phyloP scores from a whole-genome alignment of 164 flowering plant species.

The Cinnamomum chago region DNA sequence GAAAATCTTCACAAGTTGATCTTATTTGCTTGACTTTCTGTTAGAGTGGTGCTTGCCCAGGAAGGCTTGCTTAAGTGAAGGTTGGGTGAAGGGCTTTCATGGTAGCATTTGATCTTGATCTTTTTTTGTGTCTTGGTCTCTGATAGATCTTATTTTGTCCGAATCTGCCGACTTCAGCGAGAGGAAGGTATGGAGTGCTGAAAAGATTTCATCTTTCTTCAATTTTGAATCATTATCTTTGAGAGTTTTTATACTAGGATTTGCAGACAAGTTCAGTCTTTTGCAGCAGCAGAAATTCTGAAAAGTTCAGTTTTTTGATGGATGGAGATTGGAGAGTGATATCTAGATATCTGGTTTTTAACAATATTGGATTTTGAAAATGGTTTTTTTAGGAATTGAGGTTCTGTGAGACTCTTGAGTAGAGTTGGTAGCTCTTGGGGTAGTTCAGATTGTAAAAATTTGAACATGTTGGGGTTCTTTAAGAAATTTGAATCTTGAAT shows the following conservation, averaged over 20 bases:
- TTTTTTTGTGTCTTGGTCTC: background rate
- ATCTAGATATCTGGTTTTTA: constrained; percentile 7
- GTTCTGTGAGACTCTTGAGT: too few species aligned
- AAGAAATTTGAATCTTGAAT: background rate
- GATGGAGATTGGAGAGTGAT: background rate
- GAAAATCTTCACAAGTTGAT: too few species aligned
- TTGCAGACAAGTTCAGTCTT: background rate
- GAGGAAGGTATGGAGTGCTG: constrained; percentile 18
- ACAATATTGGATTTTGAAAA: constrained; percentile 3
- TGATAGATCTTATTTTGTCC: too few species aligned
- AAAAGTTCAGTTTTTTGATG: background rate
- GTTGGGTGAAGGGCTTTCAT: constrained; percentile 3
- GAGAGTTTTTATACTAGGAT: background rate
- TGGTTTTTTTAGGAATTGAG: background rate
- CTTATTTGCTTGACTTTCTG: too few species aligned
- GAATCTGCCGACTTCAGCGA: background rate
- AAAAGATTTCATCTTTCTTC: constrained; percentile 1
- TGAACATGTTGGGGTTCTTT: too few species aligned
- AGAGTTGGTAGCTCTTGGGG: too few species aligned
- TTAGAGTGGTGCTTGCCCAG: too few species aligned
- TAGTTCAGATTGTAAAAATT: too few species aligned
- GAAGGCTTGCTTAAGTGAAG: too few species aligned
- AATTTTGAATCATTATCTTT: background rate
- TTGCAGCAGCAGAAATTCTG: background rate
- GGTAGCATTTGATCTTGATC: constrained; percentile 19